These are phyloP conservation scores for Talaromyces sp. DNA, from an alignment of 2,329 filamentous ascomycete genomes.

Conservation along the genomic window DNA sequence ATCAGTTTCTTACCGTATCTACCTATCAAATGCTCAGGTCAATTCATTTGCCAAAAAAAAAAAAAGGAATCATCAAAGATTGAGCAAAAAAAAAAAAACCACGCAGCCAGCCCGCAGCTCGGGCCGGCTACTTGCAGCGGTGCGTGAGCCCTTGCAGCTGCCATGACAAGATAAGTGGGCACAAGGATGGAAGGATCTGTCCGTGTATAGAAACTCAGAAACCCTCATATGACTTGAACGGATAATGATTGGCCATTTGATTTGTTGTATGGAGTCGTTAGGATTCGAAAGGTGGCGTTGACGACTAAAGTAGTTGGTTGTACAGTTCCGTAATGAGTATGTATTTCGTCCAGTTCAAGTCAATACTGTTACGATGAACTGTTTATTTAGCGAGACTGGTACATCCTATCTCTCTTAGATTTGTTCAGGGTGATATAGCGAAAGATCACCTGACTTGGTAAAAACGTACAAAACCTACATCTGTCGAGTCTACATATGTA, in stretches of 20 bases:
- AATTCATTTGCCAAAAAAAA: background rate
- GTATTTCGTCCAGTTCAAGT: background rate
- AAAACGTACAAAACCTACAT: background rate
- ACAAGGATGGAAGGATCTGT: background rate
- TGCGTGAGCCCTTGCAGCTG: conserved; percentile 6
- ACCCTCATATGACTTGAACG: background rate
- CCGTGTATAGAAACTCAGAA: background rate
- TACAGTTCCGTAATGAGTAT: background rate
- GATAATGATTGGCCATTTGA: background rate
- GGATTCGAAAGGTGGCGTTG: background rate
- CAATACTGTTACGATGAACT: background rate
- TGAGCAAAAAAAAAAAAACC: background rate
- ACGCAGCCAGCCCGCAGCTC: conserved; percentile 4
- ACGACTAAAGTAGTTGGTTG: background rate
- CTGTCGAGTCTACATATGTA: background rate
- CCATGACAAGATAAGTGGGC: conserved; percentile 1
- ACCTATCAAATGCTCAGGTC: background rate
- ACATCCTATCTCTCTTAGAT: background rate
- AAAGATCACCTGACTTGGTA: background rate
- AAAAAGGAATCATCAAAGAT: background rate
- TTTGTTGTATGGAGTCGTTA: background rate
- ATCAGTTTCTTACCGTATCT: background rate
- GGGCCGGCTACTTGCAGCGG: conserved; percentile 7
- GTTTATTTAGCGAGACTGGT: background rate
- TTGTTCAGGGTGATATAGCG: background rate